Evolutionary conservation across 2,329 filamentous ascomycete species (phyloP), one percentile per base, ranked within the genome.

Genomic region (Karstenula rhodostoma): DNA sequence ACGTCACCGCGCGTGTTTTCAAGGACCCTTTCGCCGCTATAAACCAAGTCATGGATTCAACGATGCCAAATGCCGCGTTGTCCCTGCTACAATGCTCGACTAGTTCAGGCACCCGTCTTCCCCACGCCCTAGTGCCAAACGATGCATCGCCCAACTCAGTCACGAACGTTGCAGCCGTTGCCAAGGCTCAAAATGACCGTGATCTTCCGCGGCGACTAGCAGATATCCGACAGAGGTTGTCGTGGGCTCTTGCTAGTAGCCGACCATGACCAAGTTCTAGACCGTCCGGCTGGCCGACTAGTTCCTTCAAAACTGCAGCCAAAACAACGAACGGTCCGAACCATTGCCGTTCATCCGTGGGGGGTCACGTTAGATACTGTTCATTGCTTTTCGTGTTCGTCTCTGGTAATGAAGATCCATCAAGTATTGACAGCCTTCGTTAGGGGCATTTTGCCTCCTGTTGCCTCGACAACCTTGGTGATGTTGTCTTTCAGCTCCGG

Each of bases 401-500:
- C 47, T 19, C 22, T 9, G 12, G 17, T 13, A 35, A 40, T n/a
- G n/a, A 17, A n/a, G 15, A 54, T 54, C 25, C 22, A 40, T 58
- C 56, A 61, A 12, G 59, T 46, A 42, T 44, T 43, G 27, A 37
- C 25, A 35, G 25, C 19, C 42, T 29, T 47, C 13, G 47, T 33
- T 8, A 56, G 59, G 10, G 63, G 61, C 19, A 77, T 57, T n/a
- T 67, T 71, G n/a, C 81, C 79, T 22, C 80, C 80, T 19, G 80
- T 79, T 25, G 77, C 79, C 62, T 78, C 75, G 48, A 87, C 75
- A 12, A 86, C 80, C 54, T 78, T 78, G 62, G 80, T 79, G 6
- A 88, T 83, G 63, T 88, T 85, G 33, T 78, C 78, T 54, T 77
- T 77, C 67, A 86, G 81, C 51, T 87, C 86, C 2, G 86, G 86